Evolutionary conservation across 768 basidiomycete species (phyloP), one percentile per base, ranked within the genome.

Genomic region (Psilocybe tampanensis): DNA sequence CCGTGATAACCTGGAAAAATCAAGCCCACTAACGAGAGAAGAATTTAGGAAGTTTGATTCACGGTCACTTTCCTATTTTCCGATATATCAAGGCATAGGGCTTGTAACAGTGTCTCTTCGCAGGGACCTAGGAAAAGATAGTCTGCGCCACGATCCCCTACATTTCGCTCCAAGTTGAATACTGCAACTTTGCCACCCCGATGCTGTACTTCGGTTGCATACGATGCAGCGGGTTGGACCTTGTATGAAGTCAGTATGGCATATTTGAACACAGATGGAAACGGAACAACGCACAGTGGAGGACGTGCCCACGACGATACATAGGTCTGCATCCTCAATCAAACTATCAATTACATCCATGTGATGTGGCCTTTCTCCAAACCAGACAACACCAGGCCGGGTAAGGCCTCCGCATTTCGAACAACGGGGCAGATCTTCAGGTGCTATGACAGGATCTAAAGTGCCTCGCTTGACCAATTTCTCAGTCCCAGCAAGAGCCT

Each of bases 331-430:
- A n/a, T 70, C 53, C 2, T 70, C 64, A 1, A 84, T 76, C 11
- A 80, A 41, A 17, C 71, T 55, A 42, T 76, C 69, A 49, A 83
- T 82, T 23, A 67, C 58, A 18, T 74, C 66, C 54, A 81, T n/a
- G 9, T 75, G 62, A 11, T 68, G 59, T 1, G 79, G 76, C 33
- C 18, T 60, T 61, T 86, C 84, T 2, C 78, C 80, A 60, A 86
- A 87, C 83, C 84, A 86, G 1, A 85, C 81, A 4, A 85, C 82
- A 3, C 77, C 83, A 6, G 84, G 82, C 19, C 83, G 72, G 1
- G 74, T 70, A 13, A 85, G 71, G 9, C 68, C 65, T 5, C 72
- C 70, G 58, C 81, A 84, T 49, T 70, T 67, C 2, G 66, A 64
- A 62, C 83, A 84, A 9, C 73, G 69, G 2, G 82, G 83, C 44